Evolutionary conservation across 2,329 filamentous ascomycete genomes (phyloP), one percentile per base, ranked within the genome.

Genomic region (Microcyclosporella mali): DNA sequence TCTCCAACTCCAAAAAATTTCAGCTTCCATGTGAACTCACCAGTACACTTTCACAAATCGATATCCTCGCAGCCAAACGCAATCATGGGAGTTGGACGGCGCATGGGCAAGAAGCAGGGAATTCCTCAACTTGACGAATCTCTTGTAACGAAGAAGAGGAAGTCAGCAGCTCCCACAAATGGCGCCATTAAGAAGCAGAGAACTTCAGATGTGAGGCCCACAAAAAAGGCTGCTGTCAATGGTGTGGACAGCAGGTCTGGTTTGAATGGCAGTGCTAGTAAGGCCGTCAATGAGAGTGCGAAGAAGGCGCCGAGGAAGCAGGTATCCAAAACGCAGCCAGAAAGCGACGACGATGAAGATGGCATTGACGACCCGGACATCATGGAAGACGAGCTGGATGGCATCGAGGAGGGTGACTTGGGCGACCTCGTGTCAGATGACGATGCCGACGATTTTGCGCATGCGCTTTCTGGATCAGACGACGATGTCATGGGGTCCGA

Each of bases 111-210:
- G 67, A 95, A 95, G 71, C 92, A 97, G 77, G 90, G 88, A 43
- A 75, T 84, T 52, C 92, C 92, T 41, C 79, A 84, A 60, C 77
- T 95, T 53, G 87, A 92, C 53, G 87, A 95, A 55, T 71, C 64
- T 53, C 60, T 85, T 60, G 82, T 84, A 58, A 81, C 82, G 38
- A 88, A 82, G 61, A 95, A 97, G 78, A 80, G 89, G 64, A 97
- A 97, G 73, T 80, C 80, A 47, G 82, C 81, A 40, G 70, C 59
- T 17, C 52, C 75, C 43, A 65, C 71, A 51, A 74, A 79, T 56
- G 71, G 71, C 52, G 65, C 75, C 48, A 70, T 74, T 57, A 79
- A 82, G 67, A 90, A 89, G 75, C 84, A 75, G 62, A 74, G 76
- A 60, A 77, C 66, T 42, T 65, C 60, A n/a, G 21, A 25, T 25